phyloP scores from a whole-genome alignment of 345 rosid genomes.

The Arabidopsis arenosa region DNA sequence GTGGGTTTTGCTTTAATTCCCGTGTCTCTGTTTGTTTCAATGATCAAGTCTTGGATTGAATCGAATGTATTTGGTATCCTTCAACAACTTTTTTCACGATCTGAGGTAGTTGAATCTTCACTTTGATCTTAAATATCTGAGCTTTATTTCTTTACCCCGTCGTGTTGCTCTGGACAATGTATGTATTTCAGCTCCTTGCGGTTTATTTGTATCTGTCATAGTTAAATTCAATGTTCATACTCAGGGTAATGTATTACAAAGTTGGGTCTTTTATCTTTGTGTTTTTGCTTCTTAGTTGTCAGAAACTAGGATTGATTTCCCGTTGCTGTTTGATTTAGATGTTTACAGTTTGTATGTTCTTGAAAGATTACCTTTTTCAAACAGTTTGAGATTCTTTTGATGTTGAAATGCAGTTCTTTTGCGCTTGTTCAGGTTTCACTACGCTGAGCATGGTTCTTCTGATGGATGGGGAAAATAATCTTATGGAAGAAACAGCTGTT shows the following conservation, averaged over 20 bases:
- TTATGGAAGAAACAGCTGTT: conserved; percentile 45
- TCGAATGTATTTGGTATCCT: conserved; percentile 13
- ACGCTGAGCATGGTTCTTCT: conserved; percentile 51
- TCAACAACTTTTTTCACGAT: conserved; percentile 13
- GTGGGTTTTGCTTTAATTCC: conserved; percentile 40
- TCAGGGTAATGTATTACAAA: background rate
- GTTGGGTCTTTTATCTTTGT: conserved; percentile 10
- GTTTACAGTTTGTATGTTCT: conserved; percentile 32
- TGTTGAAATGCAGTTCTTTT: conserved; percentile 24
- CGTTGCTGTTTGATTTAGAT: conserved; percentile 6
- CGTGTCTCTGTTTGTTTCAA: conserved; percentile 38
- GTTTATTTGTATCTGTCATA: background rate
- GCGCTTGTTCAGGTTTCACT: background rate
- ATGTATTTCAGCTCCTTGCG: conserved; percentile 24
- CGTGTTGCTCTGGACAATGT: conserved; percentile 38
- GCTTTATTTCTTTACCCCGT: conserved; percentile 24
- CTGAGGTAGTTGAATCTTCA: conserved; percentile 9
- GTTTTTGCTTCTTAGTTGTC: conserved; percentile 24
- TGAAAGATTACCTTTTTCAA: background rate
- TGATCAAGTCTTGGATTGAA: conserved; percentile 36
- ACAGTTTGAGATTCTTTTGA: background rate
- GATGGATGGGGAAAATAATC: conserved; percentile 45
- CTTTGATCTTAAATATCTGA: conserved; percentile 25
- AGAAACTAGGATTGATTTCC: conserved; percentile 25
- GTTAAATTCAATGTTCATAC: conserved; percentile 25